Percentiles rank a stretch among this genome's conserved stretches.
These are phyloP conservation scores for Apiospora sp. DNA, from an alignment of 2,329 filamentous ascomycete genomes.

Conservation along the genomic window DNA sequence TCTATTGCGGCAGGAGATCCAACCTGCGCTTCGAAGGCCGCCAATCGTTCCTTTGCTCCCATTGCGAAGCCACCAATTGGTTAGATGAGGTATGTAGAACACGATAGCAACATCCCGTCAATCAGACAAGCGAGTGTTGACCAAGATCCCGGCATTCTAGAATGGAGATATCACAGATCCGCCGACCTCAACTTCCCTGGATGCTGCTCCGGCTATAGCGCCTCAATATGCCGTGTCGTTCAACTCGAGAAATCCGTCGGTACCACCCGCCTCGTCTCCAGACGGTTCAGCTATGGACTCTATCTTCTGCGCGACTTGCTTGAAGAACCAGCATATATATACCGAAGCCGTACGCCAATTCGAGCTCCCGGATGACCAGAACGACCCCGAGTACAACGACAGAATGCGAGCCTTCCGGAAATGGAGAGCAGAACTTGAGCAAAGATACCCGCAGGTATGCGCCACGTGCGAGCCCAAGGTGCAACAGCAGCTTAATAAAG, in stretches of 20 bases:
- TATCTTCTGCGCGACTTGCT: conserved; percentile 77
- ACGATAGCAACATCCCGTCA: background rate
- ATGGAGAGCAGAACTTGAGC: conserved; percentile 77
- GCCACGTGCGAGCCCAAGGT: conserved; percentile 79
- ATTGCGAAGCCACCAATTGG: conserved; percentile 88
- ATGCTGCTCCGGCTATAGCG: background rate
- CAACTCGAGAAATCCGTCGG: conserved; percentile 27
- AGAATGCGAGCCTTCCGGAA: conserved; percentile 74
- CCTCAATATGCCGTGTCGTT: conserved; percentile 16
- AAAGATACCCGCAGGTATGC: conserved; percentile 90
- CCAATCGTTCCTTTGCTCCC: conserved; percentile 74
- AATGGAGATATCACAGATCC: conserved; percentile 91
- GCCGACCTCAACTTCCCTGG: conserved; percentile 59
- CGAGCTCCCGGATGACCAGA: conserved; percentile 70
- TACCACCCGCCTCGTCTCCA: conserved; percentile 41
- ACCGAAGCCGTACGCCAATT: conserved; percentile 81
- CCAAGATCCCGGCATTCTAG: conserved; percentile 52
- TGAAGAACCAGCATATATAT: conserved; percentile 88
- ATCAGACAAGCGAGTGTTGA: conserved; percentile 27
- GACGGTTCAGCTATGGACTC: conserved; percentile 43
- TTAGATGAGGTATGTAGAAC: conserved; percentile 75
- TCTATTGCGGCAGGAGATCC: conserved; percentile 82
- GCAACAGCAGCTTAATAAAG: conserved; percentile 70
- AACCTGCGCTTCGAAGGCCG: conserved; percentile 64
- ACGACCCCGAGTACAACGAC: conserved; percentile 72